Percentiles rank a stretch among this genome's conserved stretches.
Evolutionary conservation across 2,329 filamentous ascomycete genomes (phyloP).

Genomic region (Neonectria sp.): DNA sequence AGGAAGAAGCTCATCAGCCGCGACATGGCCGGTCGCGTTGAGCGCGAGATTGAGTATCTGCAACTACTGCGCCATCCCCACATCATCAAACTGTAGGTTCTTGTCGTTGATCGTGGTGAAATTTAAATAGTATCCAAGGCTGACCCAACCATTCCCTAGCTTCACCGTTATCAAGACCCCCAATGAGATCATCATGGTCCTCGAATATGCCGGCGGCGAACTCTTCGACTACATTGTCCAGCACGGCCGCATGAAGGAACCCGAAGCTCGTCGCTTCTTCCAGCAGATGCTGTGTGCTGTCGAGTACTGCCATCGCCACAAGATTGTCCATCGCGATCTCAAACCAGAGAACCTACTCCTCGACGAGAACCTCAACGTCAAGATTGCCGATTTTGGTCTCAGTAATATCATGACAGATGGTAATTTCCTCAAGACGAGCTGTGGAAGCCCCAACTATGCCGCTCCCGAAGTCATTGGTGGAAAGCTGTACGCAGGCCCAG

Average conservation of each 20-base stretch:
- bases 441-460: conserved; percentile 97
- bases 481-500: conserved; percentile 96
- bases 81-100: conserved; percentile 94
- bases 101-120: background rate
- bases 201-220: conserved; percentile 97
- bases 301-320: conserved; percentile 98
- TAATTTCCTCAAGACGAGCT: conserved; percentile 98
- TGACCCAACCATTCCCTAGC: conserved; percentile 58
- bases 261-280: conserved; percentile 96
- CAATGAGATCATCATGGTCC: conserved; percentile 97
- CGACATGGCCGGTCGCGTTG: conserved; percentile 98
- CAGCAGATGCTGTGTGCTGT: conserved; percentile 99
- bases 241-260: conserved; percentile 91
- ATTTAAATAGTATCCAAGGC: background rate
- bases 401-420: conserved; percentile 99
- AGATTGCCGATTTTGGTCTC: conserved; percentile 98
- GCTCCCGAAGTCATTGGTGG: conserved; percentile 98
- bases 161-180: conserved; percentile 97
- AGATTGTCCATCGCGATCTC: conserved; percentile 97
- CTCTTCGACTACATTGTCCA: conserved; percentile 98
- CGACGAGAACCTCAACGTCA: conserved; percentile 96
- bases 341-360: conserved; percentile 98
- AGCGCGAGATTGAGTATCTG: conserved; percentile 98
- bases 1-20: conserved; percentile 95
- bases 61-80: conserved; percentile 96